Conservation (phyloP, 495 filamentous ascomycete species). For the Hypoxylon lienhwacheense region DNA sequence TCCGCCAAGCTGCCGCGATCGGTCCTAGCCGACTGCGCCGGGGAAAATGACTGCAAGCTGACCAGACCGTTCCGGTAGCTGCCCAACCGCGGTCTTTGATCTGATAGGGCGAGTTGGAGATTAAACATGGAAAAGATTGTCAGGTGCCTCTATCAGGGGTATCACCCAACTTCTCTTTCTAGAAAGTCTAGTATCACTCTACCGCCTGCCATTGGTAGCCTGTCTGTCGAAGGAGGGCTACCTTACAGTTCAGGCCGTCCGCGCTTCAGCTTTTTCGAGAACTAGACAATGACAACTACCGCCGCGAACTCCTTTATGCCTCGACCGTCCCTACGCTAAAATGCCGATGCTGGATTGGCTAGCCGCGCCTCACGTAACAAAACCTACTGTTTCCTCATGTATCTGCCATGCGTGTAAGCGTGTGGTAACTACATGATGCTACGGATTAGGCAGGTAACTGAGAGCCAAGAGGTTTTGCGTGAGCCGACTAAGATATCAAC, state of each 20-base stretch:
- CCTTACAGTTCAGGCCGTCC: slow-evolving; percentile 19
- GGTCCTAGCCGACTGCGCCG: slow-evolving; percentile 22
- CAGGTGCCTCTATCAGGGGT: slow-evolving; percentile 19
- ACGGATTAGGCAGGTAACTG: slow-evolving; percentile 32
- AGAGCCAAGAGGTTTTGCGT: slow-evolving; percentile 1
- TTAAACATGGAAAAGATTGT: slow-evolving; percentile 14
- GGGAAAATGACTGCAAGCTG: slow-evolving; percentile 9
- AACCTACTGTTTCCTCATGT: slow-evolving; percentile 6
- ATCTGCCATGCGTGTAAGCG: background rate
- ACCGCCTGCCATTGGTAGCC: slow-evolving; percentile 11
- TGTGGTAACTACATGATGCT: slow-evolving; percentile 3
- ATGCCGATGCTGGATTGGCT: slow-evolving; percentile 16
- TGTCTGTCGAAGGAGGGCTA: slow-evolving; percentile 11
- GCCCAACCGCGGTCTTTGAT: slow-evolving; percentile 14
- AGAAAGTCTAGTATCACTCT: slow-evolving; percentile 12
- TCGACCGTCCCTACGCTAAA: slow-evolving; percentile 17
- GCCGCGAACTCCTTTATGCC: background rate
- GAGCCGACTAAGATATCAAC: slow-evolving; percentile 5
- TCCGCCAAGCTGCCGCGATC: slow-evolving; percentile 29
- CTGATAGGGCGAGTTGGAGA: slow-evolving; percentile 17
- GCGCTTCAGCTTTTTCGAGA: slow-evolving; percentile 9
- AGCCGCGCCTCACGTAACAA: slow-evolving; percentile 9
- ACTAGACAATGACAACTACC: background rate
- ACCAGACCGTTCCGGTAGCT: slow-evolving; percentile 17
- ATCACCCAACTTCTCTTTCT: slow-evolving; percentile 26